These are phyloP conservation scores for Verticillium alfalfae DNA, from an alignment of 2,329 filamentous ascomycete species.

Conservation along the genomic window DNA sequence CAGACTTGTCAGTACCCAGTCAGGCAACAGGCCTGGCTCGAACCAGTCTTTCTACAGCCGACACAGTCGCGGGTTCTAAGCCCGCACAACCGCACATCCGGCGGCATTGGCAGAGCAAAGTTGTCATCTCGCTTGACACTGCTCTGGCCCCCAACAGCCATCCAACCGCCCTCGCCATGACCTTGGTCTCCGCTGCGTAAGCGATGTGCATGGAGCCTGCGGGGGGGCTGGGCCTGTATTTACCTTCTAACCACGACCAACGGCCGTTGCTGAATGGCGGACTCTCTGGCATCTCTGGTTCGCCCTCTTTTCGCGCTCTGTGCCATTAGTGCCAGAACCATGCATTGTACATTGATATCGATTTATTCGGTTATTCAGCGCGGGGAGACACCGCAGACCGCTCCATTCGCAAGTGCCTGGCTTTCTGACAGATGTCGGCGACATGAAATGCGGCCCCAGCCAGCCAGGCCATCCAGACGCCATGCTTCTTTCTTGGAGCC, in stretches of 20 bases:
- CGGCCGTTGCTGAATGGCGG: neutral
- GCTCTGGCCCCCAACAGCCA: neutral
- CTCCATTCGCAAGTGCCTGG: too few species aligned
- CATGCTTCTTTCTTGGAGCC: neutral
- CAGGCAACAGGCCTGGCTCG: neutral
- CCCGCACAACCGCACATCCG: neutral
- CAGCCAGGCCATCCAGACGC: neutral
- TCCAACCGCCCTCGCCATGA: neutral
- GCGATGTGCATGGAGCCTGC: neutral
- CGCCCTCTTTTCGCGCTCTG: neutral
- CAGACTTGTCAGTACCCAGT: neutral
- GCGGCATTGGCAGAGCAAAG: neutral
- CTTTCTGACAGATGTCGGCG: too few species aligned
- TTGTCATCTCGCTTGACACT: neutral
- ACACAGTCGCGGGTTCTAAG: neutral
- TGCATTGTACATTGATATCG: too few species aligned
- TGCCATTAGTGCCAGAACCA: too few species aligned
- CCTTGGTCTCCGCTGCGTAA: neutral
- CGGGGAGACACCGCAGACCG: too few species aligned
- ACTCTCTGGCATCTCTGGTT: neutral
- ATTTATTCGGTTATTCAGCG: too few species aligned
- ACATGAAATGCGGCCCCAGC: too few species aligned
- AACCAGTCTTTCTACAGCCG: neutral
- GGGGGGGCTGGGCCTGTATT: neutral
- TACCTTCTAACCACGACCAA: neutral